Conservation (phyloP, 148 eudicot species). For the Camellia lanceoleosa region DNA sequence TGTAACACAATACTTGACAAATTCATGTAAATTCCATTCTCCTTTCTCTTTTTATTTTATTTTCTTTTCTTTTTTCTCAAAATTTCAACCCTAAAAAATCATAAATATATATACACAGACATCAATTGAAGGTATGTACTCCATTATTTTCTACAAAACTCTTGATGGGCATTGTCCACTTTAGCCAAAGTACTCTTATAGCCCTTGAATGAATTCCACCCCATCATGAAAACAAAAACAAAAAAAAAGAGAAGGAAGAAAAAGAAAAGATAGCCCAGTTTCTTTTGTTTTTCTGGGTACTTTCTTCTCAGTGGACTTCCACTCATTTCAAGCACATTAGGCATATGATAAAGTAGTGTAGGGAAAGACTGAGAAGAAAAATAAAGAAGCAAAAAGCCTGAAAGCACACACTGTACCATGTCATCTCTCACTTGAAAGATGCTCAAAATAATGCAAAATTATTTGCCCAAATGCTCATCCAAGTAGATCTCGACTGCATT, state of each 20-base stretch:
- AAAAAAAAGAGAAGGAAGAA: no score
- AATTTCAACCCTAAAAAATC: neutral
- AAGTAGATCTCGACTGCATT: conserved; percentile 1
- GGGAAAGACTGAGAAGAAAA: neutral
- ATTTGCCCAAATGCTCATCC: neutral
- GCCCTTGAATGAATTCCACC: neutral
- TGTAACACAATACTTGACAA: no score
- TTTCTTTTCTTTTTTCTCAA: neutral
- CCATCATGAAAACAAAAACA: neutral
- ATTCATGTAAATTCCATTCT: no score
- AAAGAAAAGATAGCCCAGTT: neutral
- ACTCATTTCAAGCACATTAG: neutral
- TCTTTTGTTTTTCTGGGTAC: neutral
- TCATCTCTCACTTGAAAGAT: neutral
- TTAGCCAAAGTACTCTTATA: neutral
- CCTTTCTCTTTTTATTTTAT: neutral
- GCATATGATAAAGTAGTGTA: neutral
- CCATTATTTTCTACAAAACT: neutral
- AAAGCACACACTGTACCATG: neutral
- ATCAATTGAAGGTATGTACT: neutral
- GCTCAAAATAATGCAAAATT: conserved; percentile 5
- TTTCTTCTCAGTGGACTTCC: neutral
- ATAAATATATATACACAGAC: neutral
- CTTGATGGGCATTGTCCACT: neutral
- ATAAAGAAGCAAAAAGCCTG: neutral